Evolutionary conservation across 495 filamentous ascomycete genomes (phyloP).

Genomic region (Penicillium ucsense): DNA sequence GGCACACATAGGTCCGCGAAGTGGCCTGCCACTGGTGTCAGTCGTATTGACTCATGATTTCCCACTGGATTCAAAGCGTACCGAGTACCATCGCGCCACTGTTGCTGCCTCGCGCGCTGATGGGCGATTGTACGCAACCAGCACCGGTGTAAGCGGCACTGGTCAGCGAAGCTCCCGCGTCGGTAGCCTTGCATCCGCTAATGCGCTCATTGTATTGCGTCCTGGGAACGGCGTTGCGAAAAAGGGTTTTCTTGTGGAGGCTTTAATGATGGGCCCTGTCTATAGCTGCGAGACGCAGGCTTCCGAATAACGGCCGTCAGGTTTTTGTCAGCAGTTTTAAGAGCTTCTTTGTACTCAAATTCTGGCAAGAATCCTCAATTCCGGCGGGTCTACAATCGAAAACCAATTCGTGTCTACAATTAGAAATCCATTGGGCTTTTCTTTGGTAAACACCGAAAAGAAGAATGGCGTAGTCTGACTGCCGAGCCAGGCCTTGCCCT

Average conservation of each 20-base stretch:
- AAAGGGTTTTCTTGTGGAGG: conserved; percentile 49
- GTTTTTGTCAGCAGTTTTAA: no score
- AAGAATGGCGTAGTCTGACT: no score
- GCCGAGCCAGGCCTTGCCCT: no score
- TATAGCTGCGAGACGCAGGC: conserved; percentile 16
- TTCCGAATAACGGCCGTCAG: no score
- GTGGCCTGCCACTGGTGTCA: conserved; percentile 59
- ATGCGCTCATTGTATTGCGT: conserved; percentile 74
- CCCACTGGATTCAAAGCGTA: conserved; percentile 57
- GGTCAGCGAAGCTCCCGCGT: conserved; percentile 80
- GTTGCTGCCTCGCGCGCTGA: conserved; percentile 48
- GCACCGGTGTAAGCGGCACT: conserved; percentile 58
- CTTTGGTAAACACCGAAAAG: no score
- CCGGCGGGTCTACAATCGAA: no score
- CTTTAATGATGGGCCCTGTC: conserved; percentile 50
- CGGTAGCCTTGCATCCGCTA: conserved; percentile 78
- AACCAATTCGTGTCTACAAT: no score
- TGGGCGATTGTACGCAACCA: conserved; percentile 64
- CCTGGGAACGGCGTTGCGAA: conserved; percentile 36
- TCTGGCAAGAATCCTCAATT: no score
- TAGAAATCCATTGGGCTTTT: no score
- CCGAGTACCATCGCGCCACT: conserved; percentile 80
- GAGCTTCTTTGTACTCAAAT: no score
- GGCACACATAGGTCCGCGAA: conserved; percentile 24
- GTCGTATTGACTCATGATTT: conserved; percentile 67